Evolutionary conservation across 2,329 filamentous ascomycete genomes (phyloP).

Genomic region (Alternaria sp.): DNA sequence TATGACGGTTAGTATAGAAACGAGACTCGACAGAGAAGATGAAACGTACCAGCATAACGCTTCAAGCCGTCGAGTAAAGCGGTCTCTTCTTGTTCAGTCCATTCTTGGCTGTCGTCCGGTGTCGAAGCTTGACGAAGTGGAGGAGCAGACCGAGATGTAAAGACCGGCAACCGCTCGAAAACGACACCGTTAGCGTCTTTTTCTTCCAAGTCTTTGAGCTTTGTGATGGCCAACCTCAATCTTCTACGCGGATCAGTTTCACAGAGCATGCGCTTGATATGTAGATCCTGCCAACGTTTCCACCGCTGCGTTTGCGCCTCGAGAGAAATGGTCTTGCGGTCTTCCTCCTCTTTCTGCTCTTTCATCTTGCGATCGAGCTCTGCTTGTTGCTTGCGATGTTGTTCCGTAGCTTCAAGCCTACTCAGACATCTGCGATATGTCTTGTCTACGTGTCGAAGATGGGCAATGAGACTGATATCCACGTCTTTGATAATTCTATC

Average conservation of each 20-base stretch:
- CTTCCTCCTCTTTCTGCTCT: conserved; percentile 14
- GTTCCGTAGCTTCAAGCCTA: conserved; percentile 17
- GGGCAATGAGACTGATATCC: conserved; percentile 32
- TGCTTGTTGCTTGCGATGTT: conserved; percentile 4
- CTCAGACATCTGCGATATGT: conserved; percentile 6
- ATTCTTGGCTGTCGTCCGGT: conserved; percentile 27
- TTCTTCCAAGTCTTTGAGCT: conserved; percentile 31
- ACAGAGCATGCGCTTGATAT: conserved; percentile 35
- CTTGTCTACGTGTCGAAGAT: conserved; percentile 29
- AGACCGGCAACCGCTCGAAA: conserved; percentile 51
- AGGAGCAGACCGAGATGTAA: conserved; percentile 45
- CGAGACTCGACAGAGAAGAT: not conserved
- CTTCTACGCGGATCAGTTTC: conserved; percentile 30
- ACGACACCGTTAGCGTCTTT: conserved; percentile 51
- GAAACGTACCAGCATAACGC: conserved; percentile 35
- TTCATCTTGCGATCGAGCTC: conserved; percentile 14
- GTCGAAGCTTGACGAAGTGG: conserved; percentile 19
- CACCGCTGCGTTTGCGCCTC: conserved; percentile 12
- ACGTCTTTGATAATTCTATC: conserved; percentile 37
- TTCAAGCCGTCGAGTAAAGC: conserved; percentile 46
- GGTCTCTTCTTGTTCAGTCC: conserved; percentile 42
- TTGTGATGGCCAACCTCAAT: conserved; percentile 18
- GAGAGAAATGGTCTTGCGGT: conserved; percentile 3
- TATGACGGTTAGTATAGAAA: conserved; percentile 1
- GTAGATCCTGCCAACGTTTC: conserved; percentile 42